Evolutionary conservation across 352 stramenopile species (phyloP).

Genomic region (Globisporangium iwayamae): DNA sequence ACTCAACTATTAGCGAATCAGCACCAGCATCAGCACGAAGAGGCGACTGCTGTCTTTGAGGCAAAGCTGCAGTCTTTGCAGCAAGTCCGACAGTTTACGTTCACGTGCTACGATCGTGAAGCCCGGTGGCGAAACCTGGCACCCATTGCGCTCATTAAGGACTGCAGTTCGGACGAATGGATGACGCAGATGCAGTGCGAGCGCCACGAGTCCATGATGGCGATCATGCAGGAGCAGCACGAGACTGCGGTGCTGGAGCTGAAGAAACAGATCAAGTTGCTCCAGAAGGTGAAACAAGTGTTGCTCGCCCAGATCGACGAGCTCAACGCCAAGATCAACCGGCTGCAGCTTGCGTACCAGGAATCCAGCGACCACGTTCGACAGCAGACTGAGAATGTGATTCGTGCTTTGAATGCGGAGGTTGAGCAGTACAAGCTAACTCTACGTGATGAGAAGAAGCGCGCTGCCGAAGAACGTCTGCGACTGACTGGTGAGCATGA

Average conservation of each 20-base stretch:
- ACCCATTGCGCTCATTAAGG: constrained; percentile 42
- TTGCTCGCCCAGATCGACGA: constrained; percentile 38
- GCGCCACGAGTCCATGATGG: constrained; percentile 46
- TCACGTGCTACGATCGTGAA: constrained; percentile 68
- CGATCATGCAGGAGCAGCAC: constrained; percentile 47
- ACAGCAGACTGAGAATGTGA: constrained; percentile 39
- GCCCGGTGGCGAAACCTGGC: constrained; percentile 52
- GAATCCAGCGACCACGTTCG: constrained; percentile 43
- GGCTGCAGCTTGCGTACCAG: constrained; percentile 48
- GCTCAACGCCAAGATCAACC: constrained; percentile 26
- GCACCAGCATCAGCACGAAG: constrained; percentile 34
- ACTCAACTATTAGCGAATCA: constrained; percentile 6
- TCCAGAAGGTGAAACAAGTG: constrained; percentile 32
- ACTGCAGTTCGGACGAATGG: constrained; percentile 63
- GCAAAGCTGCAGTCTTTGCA: constrained; percentile 46
- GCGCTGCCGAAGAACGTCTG: constrained; percentile 31
- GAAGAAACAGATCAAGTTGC: constrained; percentile 42
- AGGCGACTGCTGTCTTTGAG: constrained; percentile 40
- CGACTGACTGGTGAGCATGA: constrained; percentile 46
- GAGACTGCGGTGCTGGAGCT: constrained; percentile 34
- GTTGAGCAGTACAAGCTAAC: constrained; percentile 27
- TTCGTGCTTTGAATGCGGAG: constrained; percentile 35
- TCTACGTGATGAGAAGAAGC: constrained; percentile 29
- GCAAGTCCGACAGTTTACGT: constrained; percentile 45
- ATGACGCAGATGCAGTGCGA: constrained; percentile 56